Evolutionary conservation across 768 basidiomycete genomes (phyloP).

Genomic region (Boletales sp.): DNA sequence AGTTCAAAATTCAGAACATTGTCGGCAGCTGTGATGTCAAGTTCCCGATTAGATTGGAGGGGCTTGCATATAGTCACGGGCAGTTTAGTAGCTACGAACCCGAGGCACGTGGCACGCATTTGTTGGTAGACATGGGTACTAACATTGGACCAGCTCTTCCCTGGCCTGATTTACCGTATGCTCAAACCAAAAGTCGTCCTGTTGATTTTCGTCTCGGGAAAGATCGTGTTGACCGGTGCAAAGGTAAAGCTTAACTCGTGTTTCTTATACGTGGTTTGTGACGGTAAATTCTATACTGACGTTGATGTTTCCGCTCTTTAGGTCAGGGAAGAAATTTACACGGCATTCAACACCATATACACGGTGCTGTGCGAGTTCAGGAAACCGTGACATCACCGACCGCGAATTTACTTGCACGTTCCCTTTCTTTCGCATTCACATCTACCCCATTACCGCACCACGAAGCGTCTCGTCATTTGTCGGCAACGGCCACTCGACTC

Average conservation of each 20-base stretch:
- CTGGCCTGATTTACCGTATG: conserved; percentile 99
- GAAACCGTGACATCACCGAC: conserved; percentile 52
- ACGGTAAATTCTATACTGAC: conserved; percentile 43
- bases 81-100: conserved; percentile 98
- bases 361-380: conserved; percentile 95
- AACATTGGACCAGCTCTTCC: conserved; percentile 70
- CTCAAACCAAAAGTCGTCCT: conserved; percentile 99
- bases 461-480: background rate
- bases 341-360: conserved; percentile 99
- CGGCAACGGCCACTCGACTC: conserved; percentile 1
- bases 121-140: background rate
- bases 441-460: background rate
- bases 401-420: background rate
- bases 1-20: conserved; percentile 99
- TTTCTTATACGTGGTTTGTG: conserved; percentile 2
- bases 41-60: conserved; percentile 97
- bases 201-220: conserved; percentile 97
- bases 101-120: conserved; percentile 58
- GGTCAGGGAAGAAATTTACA: conserved; percentile 99
- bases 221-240: conserved; percentile 98
- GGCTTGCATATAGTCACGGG: conserved; percentile 95
- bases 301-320: conserved; percentile 38
- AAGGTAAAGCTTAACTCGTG: conserved; percentile 62
- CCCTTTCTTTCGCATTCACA: background rate
- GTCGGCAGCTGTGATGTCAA: conserved; percentile 98